phyloP scores from a whole-genome alignment of 805 yeast species.

The Nakazawaea populi region DNA sequence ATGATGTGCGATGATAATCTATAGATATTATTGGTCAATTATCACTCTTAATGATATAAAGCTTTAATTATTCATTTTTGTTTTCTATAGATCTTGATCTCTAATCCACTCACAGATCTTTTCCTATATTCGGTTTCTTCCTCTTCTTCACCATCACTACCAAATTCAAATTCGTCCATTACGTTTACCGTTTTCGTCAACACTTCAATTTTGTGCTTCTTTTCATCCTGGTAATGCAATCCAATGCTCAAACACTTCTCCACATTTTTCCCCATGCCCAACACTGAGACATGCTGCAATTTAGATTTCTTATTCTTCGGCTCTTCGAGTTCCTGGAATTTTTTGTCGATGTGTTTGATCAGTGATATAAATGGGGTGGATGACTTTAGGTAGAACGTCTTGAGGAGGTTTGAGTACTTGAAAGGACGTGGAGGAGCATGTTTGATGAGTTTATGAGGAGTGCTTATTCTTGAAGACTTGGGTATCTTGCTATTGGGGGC shows the following conservation, averaged over 20 bases:
- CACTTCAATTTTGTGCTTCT: slow-evolving; percentile 49
- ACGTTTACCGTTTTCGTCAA: slow-evolving; percentile 63
- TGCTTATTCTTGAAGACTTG: background rate
- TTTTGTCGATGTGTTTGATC: slow-evolving; percentile 54
- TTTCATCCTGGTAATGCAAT: slow-evolving; percentile 46
- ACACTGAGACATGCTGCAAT: slow-evolving; percentile 42
- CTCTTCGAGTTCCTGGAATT: slow-evolving; percentile 38
- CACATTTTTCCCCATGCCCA: slow-evolving; percentile 76
- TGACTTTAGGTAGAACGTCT: slow-evolving; percentile 53
- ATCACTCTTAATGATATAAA: too few relatives aligned
- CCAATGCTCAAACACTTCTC: slow-evolving; percentile 61
- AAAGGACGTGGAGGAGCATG: slow-evolving; percentile 47
- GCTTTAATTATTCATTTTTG: background rate
- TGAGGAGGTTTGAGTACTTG: slow-evolving; percentile 36
- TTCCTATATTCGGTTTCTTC: slow-evolving; percentile 31
- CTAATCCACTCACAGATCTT: slow-evolving; percentile 43
- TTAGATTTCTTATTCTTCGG: slow-evolving; percentile 19
- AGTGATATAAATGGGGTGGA: slow-evolving; percentile 71
- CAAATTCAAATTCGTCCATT: slow-evolving; percentile 53
- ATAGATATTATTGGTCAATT: background rate
- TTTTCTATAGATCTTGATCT: slow-evolving; percentile 32
- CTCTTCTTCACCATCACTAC: slow-evolving; percentile 20
- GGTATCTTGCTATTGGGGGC: background rate
- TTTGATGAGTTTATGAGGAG: slow-evolving; percentile 32
- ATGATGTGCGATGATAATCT: background rate